Percentiles rank a stretch among this genome's conserved stretches.
Evolutionary conservation across 2,329 filamentous ascomycete genomes (phyloP).

Genomic region (Aspergillus spinulosporus): DNA sequence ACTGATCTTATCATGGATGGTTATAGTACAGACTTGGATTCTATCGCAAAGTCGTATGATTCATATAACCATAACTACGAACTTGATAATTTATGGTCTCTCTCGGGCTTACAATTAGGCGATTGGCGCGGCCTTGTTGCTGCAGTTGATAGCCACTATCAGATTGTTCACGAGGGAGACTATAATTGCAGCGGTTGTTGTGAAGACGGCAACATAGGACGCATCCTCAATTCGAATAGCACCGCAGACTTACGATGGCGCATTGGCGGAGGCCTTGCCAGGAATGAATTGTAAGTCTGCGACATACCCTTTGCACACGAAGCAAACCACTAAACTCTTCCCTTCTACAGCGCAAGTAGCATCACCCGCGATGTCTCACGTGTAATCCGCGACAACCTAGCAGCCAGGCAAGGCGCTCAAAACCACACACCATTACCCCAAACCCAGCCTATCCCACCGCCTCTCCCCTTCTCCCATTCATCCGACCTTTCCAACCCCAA

Average conservation of each 20-base stretch:
- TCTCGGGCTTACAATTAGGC: constrained; percentile 44
- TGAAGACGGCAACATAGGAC: constrained; percentile 38
- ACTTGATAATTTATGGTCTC: constrained; percentile 43
- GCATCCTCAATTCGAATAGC: constrained; percentile 39
- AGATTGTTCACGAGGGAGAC: constrained; percentile 40
- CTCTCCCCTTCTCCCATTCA: constrained; percentile 23
- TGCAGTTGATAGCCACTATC: constrained; percentile 47
- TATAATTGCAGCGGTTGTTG: constrained; percentile 34
- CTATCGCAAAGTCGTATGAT: constrained; percentile 39
- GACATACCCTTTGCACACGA: neutral
- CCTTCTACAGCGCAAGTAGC: constrained; percentile 39
- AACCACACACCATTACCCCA: constrained; percentile 16
- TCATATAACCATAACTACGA: constrained; percentile 42
- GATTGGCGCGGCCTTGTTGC: constrained; percentile 48
- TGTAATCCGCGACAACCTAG: constrained; percentile 42
- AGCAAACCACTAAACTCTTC: constrained; percentile 22
- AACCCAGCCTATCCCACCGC: constrained; percentile 23
- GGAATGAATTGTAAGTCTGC: constrained; percentile 44
- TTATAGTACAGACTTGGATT: constrained; percentile 42
- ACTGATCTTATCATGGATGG: constrained; percentile 40
- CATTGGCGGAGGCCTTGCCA: constrained; percentile 37
- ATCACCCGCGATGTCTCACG: constrained; percentile 45
- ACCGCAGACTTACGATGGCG: constrained; percentile 37
- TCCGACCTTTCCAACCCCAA: constrained; percentile 13
- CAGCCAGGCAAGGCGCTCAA: constrained; percentile 24